Evolutionary conservation across 176 grass and related monocot genomes (phyloP), one percentile per base, ranked within the genome.

Genomic region (Tuctoria greenei): DNA sequence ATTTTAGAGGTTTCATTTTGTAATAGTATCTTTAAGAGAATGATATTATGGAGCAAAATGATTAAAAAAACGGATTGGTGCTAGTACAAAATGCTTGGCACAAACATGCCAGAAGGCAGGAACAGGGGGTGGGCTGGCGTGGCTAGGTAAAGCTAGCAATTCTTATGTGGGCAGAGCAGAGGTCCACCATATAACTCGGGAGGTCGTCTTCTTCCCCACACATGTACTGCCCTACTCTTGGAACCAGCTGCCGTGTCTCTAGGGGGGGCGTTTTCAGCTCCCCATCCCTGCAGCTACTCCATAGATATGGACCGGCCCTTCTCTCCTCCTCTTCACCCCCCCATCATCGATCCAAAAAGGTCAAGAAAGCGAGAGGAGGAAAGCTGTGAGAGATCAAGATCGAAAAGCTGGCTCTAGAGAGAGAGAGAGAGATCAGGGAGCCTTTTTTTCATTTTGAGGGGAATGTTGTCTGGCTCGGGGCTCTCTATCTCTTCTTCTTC

Each of bases 401-500:
- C n/a, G 41, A 67, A 60, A 63, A 64, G 62, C 18, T 36, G 61
- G 66, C 74, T 67, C n/a, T n/a, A n/a, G n/a, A n/a, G n/a, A n/a
- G n/a, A 67, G 20, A n/a, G 17, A 49, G 49, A 39, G 60, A 61
- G 43, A 76, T 76, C 74, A 64, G 76, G 75, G 56, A 83, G 76
- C 81, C 28, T 88, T 82, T 84, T 88, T 70, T n/a, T 75, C n/a
- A n/a, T 63, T 84, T 88, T 88, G 86, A 84, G 86, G 80, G 86
- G 86, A 88, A 88, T 88, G 86, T 88, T 88, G 86, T 88, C 86
- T 88, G 81, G 86, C 86, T 88, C 86, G 86, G 86, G 86, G 59
- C n/a, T 39, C 18, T 70, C 76, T 67, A 27, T 50, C 35, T 66
- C 14, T 73, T 82, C 60, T 64, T 35, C 57, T 36, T 78, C 26